These are phyloP conservation scores for Russula sp. DNA, from an alignment of 768 basidiomycete genomes.

Conservation along the genomic window DNA sequence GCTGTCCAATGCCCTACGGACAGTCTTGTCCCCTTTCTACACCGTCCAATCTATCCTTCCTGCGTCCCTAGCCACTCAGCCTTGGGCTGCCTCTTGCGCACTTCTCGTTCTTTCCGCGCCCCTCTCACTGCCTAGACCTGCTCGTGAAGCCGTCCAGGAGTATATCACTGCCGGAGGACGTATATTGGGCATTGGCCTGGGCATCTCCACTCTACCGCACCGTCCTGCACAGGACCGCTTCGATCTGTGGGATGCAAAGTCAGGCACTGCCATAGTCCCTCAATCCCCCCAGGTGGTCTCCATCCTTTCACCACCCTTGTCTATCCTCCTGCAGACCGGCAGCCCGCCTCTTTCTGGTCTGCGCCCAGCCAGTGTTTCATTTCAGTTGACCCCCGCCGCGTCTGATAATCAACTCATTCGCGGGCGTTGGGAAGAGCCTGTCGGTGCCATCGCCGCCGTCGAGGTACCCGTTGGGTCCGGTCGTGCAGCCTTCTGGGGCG, in stretches of 20 bases:
- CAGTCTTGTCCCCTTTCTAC: slow-evolving; percentile 64
- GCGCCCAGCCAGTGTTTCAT: slow-evolving; percentile 3
- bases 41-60: slow-evolving; percentile 64
- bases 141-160: slow-evolving; percentile 37
- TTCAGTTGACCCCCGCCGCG: background rate
- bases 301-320: background rate
- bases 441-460: slow-evolving; percentile 8
- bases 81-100: slow-evolving; percentile 72
- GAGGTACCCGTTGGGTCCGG: slow-evolving; percentile 15
- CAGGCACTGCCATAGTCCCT: slow-evolving; percentile 21
- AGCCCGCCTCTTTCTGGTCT: slow-evolving; percentile 2
- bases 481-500: slow-evolving; percentile 15
- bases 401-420: background rate
- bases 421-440: slow-evolving; percentile 10
- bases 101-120: slow-evolving; percentile 58
- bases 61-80: slow-evolving; percentile 51
- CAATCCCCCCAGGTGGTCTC: background rate
- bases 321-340: slow-evolving; percentile 9
- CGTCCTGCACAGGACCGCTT: slow-evolving; percentile 30
- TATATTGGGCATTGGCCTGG: slow-evolving; percentile 61
- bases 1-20: slow-evolving; percentile 34
- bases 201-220: slow-evolving; percentile 38
- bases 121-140: slow-evolving; percentile 35
- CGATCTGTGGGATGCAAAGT: slow-evolving; percentile 34
- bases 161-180: slow-evolving; percentile 65